phyloP scores from a whole-genome alignment of 371 early-diverging fungal genomes.

The Phascolomyces articulosus region DNA sequence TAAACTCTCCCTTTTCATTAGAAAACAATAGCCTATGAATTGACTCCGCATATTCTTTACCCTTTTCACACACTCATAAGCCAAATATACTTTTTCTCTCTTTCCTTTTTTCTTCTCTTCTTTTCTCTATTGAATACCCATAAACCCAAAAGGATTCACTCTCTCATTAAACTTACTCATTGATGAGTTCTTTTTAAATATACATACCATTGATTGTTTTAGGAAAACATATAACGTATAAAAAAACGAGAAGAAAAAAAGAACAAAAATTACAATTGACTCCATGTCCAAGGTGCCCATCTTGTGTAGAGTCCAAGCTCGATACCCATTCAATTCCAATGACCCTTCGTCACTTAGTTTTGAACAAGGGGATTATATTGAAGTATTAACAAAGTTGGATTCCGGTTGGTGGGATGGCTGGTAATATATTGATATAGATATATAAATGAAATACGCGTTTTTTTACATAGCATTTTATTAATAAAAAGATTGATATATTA shows the following conservation, averaged over 20 bases:
- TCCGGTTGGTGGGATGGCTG: slow-evolving; percentile 95
- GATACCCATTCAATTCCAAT: slow-evolving; percentile 81
- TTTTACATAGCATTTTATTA: background rate
- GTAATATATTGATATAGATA: slow-evolving; percentile 13
- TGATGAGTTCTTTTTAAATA: too few species aligned
- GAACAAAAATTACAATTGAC: background rate
- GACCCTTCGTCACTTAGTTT: slow-evolving; percentile 70
- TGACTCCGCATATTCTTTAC: background rate
- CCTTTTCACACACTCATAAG: background rate
- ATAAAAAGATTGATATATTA: too few species aligned
- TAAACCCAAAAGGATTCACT: too few species aligned
- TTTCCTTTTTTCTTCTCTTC: background rate
- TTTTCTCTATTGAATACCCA: background rate
- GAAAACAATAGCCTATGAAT: background rate
- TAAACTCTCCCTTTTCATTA: background rate
- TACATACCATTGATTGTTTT: too few species aligned
- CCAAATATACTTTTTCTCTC: background rate
- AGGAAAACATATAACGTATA: too few species aligned
- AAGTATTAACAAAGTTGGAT: slow-evolving; percentile 79
- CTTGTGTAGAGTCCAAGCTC: slow-evolving; percentile 59
- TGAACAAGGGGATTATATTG: slow-evolving; percentile 79
- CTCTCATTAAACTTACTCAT: too few species aligned
- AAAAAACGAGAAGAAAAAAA: too few species aligned
- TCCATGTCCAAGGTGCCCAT: slow-evolving; percentile 23
- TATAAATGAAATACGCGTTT: too few species aligned